Evolutionary conservation across 768 basidiomycete species (phyloP).

Genomic region (Dendrothele bispora): DNA sequence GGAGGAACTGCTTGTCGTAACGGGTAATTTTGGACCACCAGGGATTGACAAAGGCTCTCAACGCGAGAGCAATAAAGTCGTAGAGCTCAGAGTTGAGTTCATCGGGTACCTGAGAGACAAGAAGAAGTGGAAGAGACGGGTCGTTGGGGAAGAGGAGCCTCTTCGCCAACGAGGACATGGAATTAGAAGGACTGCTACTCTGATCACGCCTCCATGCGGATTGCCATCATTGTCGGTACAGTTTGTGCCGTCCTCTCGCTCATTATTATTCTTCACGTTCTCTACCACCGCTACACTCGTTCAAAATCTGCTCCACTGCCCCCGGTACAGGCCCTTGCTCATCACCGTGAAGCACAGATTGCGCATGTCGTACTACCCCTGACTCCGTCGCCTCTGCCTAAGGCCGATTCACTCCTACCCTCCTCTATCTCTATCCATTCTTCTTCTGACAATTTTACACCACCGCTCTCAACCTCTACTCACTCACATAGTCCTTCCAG

Average conservation of each 20-base stretch:
- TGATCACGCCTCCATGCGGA: too few species aligned
- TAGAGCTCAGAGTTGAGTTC: slow-evolving; percentile 73
- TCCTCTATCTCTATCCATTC: slow-evolving; percentile 8
- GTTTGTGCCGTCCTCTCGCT: slow-evolving; percentile 36
- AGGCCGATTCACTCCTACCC: neutral
- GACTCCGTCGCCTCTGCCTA: slow-evolving; percentile 5
- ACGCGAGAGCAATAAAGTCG: slow-evolving; percentile 75
- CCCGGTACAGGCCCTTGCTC: slow-evolving; percentile 64
- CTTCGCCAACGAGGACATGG: slow-evolving; percentile 2
- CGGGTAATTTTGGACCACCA: slow-evolving; percentile 87
- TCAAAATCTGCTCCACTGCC: slow-evolving; percentile 50
- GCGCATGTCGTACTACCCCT: neutral
- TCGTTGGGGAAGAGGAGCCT: slow-evolving; percentile 3
- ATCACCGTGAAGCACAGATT: slow-evolving; percentile 43
- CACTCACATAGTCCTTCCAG: slow-evolving; percentile 17
- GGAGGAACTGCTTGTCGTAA: slow-evolving; percentile 81
- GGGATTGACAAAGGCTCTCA: slow-evolving; percentile 76
- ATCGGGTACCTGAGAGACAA: slow-evolving; percentile 38
- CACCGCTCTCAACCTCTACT: slow-evolving; percentile 17
- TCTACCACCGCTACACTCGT: slow-evolving; percentile 31
- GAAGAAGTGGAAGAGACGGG: slow-evolving; percentile 48
- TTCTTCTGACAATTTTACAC: slow-evolving; percentile 12
- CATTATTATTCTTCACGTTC: slow-evolving; percentile 34
- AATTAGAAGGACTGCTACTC: too few species aligned
- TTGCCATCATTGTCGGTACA: too few species aligned